phyloP scores from a whole-genome alignment of 139 green algal genomes.

The Monoraphidium neglectum region DNA sequence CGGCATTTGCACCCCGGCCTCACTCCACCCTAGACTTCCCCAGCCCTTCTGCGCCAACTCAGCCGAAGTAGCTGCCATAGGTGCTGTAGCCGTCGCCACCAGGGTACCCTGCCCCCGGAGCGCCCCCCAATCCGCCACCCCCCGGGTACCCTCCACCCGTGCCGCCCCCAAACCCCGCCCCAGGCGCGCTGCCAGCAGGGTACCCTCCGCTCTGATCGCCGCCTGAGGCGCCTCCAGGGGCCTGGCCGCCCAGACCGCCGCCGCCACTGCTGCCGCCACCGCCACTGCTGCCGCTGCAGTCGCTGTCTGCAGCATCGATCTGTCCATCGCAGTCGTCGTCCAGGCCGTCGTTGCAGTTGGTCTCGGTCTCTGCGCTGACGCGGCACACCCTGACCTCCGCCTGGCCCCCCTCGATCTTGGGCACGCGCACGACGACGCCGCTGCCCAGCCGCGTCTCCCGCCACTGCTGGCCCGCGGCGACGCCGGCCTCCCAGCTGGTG shows the following conservation, averaged over 20 bases:
- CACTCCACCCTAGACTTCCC: no score
- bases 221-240: background rate
- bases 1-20: no score
- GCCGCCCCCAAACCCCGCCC: no score
- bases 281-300: conserved; percentile 15
- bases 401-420: background rate
- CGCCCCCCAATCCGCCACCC: no score
- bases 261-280: background rate
- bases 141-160: no score
- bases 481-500: conserved; percentile 8
- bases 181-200: no score
- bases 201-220: background rate
- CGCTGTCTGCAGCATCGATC: conserved; percentile 30
- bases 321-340: conserved; percentile 52
- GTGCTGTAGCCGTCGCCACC: no score
- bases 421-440: conserved; percentile 12
- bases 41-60: no score
- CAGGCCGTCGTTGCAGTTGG: conserved; percentile 10
- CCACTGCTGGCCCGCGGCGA: conserved; percentile 4
- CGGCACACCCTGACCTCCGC: conserved; percentile 23
- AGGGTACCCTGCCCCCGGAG: no score
- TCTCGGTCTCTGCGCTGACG: background rate
- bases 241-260: background rate
- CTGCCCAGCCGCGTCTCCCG: conserved; percentile 9
- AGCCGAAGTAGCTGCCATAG: no score